Percentiles rank a stretch among this genome's conserved stretches.
Conservation (phyloP, 2,329 filamentous ascomycete species). For the Pseudogymnoascus sp. region DNA sequence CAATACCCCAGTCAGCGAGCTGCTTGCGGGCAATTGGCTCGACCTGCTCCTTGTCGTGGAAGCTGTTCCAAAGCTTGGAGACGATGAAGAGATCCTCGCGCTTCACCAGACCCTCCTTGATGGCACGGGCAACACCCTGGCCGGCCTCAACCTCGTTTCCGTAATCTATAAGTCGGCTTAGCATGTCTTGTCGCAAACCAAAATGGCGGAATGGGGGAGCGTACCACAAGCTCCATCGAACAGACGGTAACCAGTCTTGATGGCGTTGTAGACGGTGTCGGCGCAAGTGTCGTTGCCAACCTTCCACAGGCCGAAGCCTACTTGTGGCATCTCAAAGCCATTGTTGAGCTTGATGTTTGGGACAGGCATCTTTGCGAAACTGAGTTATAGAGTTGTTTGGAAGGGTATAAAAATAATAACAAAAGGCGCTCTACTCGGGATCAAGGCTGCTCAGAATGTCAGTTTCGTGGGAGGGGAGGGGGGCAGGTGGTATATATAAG, state of each 20-base stretch:
- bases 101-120: slow-evolving; percentile 74
- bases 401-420: not conserved
- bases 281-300: slow-evolving; percentile 57
- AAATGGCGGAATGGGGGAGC: slow-evolving; percentile 13
- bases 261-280: slow-evolving; percentile 60
- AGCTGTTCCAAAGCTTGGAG: slow-evolving; percentile 89
- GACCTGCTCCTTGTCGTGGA: slow-evolving; percentile 74
- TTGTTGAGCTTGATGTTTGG: slow-evolving; percentile 40
- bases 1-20: slow-evolving; percentile 74
- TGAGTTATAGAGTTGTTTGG: not conserved
- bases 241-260: slow-evolving; percentile 54
- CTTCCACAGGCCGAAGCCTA: slow-evolving; percentile 65
- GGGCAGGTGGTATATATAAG: slow-evolving; percentile 4
- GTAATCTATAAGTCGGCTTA: slow-evolving; percentile 52
- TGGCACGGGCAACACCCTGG: slow-evolving; percentile 69
- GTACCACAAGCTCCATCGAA: slow-evolving; percentile 55
- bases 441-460: not conserved
- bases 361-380: slow-evolving; percentile 24
- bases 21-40: slow-evolving; percentile 70
- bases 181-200: not conserved
- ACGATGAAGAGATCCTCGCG: slow-evolving; percentile 86
- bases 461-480: not conserved
- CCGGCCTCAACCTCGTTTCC: slow-evolving; percentile 76
- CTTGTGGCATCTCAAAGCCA: slow-evolving; percentile 50
- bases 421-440: not conserved